A percentile compares a stretch with the other conserved stretches of the same genome.
These are phyloP conservation scores for Cyberlindnera mrakii DNA, from an alignment of 805 yeast species.

Conservation along the genomic window DNA sequence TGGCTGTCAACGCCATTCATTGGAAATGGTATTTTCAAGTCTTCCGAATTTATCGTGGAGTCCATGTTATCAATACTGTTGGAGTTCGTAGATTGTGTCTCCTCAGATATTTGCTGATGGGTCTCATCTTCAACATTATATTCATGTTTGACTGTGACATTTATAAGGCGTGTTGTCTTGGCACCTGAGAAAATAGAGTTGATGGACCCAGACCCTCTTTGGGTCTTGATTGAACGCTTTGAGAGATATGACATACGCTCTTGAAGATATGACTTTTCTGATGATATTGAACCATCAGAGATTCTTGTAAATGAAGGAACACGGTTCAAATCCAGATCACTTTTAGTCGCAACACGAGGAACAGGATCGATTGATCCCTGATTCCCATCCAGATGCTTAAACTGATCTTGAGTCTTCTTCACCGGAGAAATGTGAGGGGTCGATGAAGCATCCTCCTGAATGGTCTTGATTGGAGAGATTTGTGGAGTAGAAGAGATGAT, in stretches of 20 bases:
- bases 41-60: constrained; percentile 13
- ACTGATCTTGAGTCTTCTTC: background rate
- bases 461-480: constrained; percentile 22
- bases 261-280: background rate
- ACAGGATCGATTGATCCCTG: background rate
- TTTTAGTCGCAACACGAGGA: background rate
- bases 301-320: constrained; percentile 19
- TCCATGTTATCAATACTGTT: background rate
- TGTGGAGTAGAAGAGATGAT: constrained; percentile 23
- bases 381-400: too few species aligned
- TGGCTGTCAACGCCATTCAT: constrained; percentile 39
- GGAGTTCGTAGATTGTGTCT: background rate
- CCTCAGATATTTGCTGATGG: constrained; percentile 2
- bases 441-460: constrained; percentile 7
- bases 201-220: constrained; percentile 11
- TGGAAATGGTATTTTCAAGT: constrained; percentile 29
- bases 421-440: background rate
- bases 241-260: constrained; percentile 20
- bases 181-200: constrained; percentile 19
- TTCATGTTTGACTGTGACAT: constrained; percentile 9
- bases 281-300: constrained; percentile 14
- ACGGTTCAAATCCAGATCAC: constrained; percentile 15
- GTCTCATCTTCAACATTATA: constrained; percentile 1
- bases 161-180: constrained; percentile 9
- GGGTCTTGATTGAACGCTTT: constrained; percentile 14